A percentile compares a stretch with the other conserved stretches of the same genome.
Evolutionary conservation across 163 green algal genomes (phyloP).

Genomic region (Chlamydomonas reinhardtii): DNA sequence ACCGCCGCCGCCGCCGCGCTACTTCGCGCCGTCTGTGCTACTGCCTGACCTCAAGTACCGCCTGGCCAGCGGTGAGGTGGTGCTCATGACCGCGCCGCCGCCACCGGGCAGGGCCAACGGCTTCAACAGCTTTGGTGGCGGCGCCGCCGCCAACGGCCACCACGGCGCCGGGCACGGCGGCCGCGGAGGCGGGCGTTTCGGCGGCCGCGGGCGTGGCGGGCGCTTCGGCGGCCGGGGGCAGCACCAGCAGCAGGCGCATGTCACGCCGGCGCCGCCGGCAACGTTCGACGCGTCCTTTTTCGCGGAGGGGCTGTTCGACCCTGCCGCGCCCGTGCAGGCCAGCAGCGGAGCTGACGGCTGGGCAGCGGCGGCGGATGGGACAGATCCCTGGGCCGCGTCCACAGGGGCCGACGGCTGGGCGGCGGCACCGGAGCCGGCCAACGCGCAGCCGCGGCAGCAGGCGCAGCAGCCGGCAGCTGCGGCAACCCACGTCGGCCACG

Average conservation of each 20-base stretch:
- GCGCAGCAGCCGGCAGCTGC: background rate
- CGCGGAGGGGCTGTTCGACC: slow-evolving; percentile 14
- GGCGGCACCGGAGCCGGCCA: background rate
- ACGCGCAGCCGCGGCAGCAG: background rate
- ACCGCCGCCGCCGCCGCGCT: background rate
- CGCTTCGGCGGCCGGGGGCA: background rate
- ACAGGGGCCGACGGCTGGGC: slow-evolving; percentile 1
- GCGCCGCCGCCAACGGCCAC: background rate
- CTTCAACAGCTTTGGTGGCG: background rate
- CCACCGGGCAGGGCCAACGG: background rate
- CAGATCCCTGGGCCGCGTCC: slow-evolving; percentile 9
- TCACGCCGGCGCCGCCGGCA: background rate
- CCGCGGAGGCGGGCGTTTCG: background rate
- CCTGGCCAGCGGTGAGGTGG: background rate
- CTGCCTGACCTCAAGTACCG: slow-evolving; percentile 24
- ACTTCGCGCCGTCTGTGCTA: slow-evolving; percentile 28
- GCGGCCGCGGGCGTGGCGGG: background rate
- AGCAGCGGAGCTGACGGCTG: background rate
- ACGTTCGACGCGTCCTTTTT: slow-evolving; percentile 34
- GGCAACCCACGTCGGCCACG: background rate
- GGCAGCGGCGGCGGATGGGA: background rate
- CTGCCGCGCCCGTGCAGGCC: background rate
- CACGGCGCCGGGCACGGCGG: too few relatives aligned
- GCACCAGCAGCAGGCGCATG: background rate
- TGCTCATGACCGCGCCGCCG: slow-evolving; percentile 6